These are phyloP conservation scores for Aspergillus bertholletiae DNA, from an alignment of 495 filamentous ascomycete genomes.

Conservation along the genomic window DNA sequence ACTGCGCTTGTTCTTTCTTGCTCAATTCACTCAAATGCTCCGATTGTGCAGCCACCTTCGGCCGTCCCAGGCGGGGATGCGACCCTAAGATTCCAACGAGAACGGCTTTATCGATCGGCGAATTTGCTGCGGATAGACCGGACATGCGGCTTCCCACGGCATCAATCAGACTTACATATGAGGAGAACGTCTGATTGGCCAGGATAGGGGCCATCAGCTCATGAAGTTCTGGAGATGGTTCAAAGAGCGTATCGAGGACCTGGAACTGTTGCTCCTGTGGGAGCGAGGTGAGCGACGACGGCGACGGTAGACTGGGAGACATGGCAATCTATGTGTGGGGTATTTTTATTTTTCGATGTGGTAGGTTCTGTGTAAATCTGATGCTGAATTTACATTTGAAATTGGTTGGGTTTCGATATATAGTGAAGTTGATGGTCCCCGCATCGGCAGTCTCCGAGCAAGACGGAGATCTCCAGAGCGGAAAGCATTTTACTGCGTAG, in stretches of 20 bases:
- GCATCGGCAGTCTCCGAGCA: conserved; percentile 34
- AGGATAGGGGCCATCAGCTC: conserved; percentile 65
- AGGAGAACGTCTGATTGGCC: conserved; percentile 57
- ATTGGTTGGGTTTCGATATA: conserved; percentile 1
- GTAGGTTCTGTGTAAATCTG: not conserved
- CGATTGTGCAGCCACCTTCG: conserved; percentile 49
- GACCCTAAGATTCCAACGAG: conserved; percentile 74
- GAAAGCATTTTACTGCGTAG: not conserved
- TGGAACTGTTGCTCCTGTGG: conserved; percentile 53
- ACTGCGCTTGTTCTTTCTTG: conserved; percentile 72
- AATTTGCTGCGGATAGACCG: conserved; percentile 45
- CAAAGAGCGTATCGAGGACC: conserved; percentile 82
- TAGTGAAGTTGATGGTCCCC: conserved; percentile 9
- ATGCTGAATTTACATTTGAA: not conserved
- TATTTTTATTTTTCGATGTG: not conserved
- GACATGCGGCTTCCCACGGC: conserved; percentile 53
- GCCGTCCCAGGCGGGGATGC: conserved; percentile 81
- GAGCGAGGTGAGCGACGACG: conserved; percentile 48
- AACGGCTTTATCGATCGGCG: conserved; percentile 48
- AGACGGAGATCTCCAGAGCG: conserved; percentile 17
- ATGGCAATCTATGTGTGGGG: conserved; percentile 2
- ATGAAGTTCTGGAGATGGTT: conserved; percentile 74
- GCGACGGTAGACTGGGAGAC: conserved; percentile 45
- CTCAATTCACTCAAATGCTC: conserved; percentile 68
- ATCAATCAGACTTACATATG: conserved; percentile 57